Percentiles rank a stretch among this genome's conserved stretches.
Conservation (phyloP, 164 flowering plant genomes). For the Platanus orientalis region DNA sequence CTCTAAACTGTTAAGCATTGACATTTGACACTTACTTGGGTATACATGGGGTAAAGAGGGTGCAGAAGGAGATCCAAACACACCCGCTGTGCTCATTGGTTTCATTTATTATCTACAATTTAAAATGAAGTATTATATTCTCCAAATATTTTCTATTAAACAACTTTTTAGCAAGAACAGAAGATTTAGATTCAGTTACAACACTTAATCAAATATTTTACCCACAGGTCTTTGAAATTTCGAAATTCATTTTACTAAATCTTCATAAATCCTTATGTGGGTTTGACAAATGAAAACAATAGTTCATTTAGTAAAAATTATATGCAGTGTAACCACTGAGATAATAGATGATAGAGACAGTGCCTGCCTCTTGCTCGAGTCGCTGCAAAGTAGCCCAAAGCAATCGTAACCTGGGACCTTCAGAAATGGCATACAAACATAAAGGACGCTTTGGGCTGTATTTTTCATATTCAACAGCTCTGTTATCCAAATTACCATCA, state of each 20-base stretch:
- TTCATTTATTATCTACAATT: no score
- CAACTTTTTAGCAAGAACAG: background rate
- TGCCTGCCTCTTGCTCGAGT: conserved; percentile 82
- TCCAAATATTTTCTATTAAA: background rate
- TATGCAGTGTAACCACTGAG: conserved; percentile 4
- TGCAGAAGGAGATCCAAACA: no score
- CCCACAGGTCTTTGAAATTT: background rate
- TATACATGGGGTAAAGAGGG: no score
- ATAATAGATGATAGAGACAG: conserved; percentile 19
- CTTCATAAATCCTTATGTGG: background rate
- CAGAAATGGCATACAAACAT: conserved; percentile 70
- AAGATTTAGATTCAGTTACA: background rate
- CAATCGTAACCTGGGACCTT: conserved; percentile 70
- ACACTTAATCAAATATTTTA: background rate
- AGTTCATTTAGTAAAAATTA: background rate
- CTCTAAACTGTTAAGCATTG: no score
- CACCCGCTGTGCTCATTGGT: no score
- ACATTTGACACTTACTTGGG: no score
- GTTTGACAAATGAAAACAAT: background rate
- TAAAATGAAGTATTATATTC: no score
- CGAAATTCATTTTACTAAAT: background rate
- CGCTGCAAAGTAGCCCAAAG: conserved; percentile 67
- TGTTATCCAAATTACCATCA: conserved; percentile 29
- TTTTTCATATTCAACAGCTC: conserved; percentile 31
- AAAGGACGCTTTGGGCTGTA: conserved; percentile 35